A percentile compares a stretch with the other conserved stretches of the same genome.
Evolutionary conservation across 129 eudicot genomes (phyloP).

Genomic region (Ambrosia trifida): DNA sequence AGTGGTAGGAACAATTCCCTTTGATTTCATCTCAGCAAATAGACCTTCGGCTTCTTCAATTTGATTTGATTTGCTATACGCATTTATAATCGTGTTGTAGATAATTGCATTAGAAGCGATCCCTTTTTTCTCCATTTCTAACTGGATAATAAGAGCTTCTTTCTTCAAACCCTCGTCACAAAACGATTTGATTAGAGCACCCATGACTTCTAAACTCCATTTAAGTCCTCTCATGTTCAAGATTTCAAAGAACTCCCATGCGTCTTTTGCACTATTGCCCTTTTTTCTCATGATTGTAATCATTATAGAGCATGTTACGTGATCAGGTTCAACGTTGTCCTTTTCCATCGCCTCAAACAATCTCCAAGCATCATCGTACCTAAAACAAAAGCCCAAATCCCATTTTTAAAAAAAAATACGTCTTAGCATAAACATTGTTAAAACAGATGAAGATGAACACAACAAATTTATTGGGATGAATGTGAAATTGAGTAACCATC

Average conservation of each 20-base stretch:
- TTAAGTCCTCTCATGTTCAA: constrained; percentile 66
- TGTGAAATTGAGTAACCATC: not conserved
- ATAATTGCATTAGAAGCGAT: constrained; percentile 68
- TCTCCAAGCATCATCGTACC: constrained; percentile 87
- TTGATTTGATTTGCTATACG: constrained; percentile 69
- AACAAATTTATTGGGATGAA: not conserved
- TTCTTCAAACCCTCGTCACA: constrained; percentile 86
- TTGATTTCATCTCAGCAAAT: constrained; percentile 78
- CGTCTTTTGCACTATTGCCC: constrained; percentile 82
- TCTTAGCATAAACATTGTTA: not conserved
- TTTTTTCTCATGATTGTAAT: constrained; percentile 79
- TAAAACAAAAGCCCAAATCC: constrained; percentile 29
- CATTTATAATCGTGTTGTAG: constrained; percentile 86
- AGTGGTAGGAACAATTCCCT: constrained; percentile 64
- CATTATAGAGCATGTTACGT: constrained; percentile 78
- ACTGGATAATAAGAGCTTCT: constrained; percentile 87
- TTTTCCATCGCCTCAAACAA: constrained; percentile 63
- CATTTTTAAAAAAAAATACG: not conserved
- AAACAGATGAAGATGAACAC: not conserved
- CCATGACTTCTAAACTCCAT: constrained; percentile 83
- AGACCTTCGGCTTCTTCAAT: constrained; percentile 97
- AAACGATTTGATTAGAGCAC: constrained; percentile 76
- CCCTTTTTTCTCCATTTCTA: constrained; percentile 92
- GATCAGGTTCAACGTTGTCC: constrained; percentile 65
- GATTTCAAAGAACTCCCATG: constrained; percentile 71